Evolutionary conservation across 2,329 filamentous ascomycete species (phyloP), one percentile per base, ranked within the genome.

Genomic region (Cercospora beticola): DNA sequence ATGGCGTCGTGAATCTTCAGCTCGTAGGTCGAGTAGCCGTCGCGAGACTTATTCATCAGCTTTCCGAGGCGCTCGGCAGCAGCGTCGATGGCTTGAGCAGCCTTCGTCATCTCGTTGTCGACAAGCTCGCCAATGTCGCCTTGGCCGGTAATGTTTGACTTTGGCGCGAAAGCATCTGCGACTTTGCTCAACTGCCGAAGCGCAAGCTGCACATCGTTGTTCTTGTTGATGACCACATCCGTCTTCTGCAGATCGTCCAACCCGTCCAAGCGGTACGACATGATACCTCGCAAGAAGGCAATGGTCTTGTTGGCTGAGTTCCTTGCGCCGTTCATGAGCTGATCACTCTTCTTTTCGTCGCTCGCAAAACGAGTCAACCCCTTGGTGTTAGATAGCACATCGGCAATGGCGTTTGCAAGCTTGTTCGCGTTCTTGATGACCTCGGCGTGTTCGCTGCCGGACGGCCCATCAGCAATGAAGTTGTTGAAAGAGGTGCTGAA

Each of bases 401-500:
- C 95, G 1, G 94, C 92, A 71, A 97, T 89, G 3, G 95, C 92
- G 21, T 94, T 92, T 0, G 95, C 87, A 80, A 98, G 97, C 63
- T 93, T 88, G 76, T 93, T 95, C 75, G 97, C 92, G 0, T 93
- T 92, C 78, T 93, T 93, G 80, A 98, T 98, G 70, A 99, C 91
- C 68, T 97, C 94, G 1, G 91, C 88, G 76, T 97, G 93, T 9
- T 89, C 64, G 57, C 58, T 90, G 78, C 92, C 93, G 79, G 94
- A 97, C 5, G 94, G 94, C 0, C 95, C 95, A 78, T 99, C 95
- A 7, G 94, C 95, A 75, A 99, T 96, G 80, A 96, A 98, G 81
- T 97, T 97, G 84, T 97, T 99, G 86, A 98, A 99, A 0, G 95
- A 90, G 0, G 94, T 98, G 1, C 94, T 95, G 81, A 99, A 99